Conservation (phyloP, 2,329 filamentous ascomycete genomes). For the Aspergillus tanneri region DNA sequence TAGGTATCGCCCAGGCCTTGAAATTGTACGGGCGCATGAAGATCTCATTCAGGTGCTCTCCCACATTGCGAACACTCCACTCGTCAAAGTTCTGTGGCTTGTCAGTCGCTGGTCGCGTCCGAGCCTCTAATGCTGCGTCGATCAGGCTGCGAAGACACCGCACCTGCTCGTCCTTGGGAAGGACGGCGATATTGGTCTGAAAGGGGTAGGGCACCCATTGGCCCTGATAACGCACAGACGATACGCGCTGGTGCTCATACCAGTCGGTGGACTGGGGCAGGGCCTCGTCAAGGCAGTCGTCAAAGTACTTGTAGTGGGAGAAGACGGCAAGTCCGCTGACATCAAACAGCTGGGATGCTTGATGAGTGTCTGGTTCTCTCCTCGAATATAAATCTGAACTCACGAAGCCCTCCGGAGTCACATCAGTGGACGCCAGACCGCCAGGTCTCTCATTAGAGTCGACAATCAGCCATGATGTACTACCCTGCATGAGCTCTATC, state of each 20-base stretch:
- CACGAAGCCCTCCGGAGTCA: slow-evolving; percentile 95
- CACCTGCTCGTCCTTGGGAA: slow-evolving; percentile 96
- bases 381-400: slow-evolving; percentile 46
- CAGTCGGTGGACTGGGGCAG: slow-evolving; percentile 92
- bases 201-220: slow-evolving; percentile 99
- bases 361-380: slow-evolving; percentile 13
- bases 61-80: slow-evolving; percentile 94
- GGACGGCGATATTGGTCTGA: slow-evolving; percentile 99
- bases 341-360: slow-evolving; percentile 75
- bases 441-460: slow-evolving; percentile 90
- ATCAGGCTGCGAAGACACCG: slow-evolving; percentile 93
- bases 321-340: slow-evolving; percentile 98
- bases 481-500: slow-evolving; percentile 59
- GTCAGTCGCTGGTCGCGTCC: slow-evolving; percentile 78
- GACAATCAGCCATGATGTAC: slow-evolving; percentile 92
- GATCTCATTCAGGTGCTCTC: slow-evolving; percentile 81
- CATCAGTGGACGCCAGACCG: slow-evolving; percentile 92
- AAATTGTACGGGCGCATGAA: slow-evolving; percentile 99
- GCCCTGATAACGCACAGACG: slow-evolving; percentile 94
- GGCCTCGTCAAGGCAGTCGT: slow-evolving; percentile 96
- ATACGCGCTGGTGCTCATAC: slow-evolving; percentile 97
- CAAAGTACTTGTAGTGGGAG: slow-evolving; percentile 99
- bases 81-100: slow-evolving; percentile 98
- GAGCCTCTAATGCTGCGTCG: slow-evolving; percentile 82
- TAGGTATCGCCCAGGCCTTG: slow-evolving; percentile 99